Conservation (phyloP, 306 rosid genomes). For the Ochetophila trinervis region DNA sequence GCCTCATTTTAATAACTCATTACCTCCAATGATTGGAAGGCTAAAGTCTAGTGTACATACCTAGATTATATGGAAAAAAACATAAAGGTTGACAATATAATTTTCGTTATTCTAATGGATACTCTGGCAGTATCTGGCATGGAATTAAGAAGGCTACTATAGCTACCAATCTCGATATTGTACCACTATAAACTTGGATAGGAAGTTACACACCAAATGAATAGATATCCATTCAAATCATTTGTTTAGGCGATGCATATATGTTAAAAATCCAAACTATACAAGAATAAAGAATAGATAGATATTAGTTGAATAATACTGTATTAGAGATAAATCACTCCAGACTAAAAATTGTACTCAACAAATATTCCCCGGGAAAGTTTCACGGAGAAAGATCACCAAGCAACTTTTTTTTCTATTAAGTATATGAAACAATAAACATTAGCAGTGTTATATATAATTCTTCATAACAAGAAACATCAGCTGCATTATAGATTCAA, state of each 20-base stretch:
- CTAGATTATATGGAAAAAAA: no score
- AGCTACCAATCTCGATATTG: no score
- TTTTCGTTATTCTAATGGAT: no score
- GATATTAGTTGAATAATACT: not conserved
- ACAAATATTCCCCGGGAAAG: not conserved
- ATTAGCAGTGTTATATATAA: not conserved
- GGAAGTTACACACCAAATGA: not conserved
- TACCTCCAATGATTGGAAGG: no score
- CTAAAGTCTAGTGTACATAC: no score
- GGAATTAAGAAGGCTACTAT: no score
- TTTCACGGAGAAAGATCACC: not conserved
- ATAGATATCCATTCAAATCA: not conserved
- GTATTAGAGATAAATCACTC: no score
- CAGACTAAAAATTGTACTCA: not conserved
- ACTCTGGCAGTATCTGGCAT: no score
- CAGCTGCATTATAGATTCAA: slow-evolving; percentile 11
- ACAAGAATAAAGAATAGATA: not conserved
- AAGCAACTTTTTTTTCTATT: not conserved
- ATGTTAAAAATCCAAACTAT: not conserved
- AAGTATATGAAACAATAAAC: not conserved
- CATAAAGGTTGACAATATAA: no score
- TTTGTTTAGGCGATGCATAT: not conserved
- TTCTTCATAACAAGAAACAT: not conserved
- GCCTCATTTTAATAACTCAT: no score
- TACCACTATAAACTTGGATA: no score